Evolutionary conservation across 768 basidiomycete genomes (phyloP), one percentile per base, ranked within the genome.

Genomic region (Boletus patriciae): DNA sequence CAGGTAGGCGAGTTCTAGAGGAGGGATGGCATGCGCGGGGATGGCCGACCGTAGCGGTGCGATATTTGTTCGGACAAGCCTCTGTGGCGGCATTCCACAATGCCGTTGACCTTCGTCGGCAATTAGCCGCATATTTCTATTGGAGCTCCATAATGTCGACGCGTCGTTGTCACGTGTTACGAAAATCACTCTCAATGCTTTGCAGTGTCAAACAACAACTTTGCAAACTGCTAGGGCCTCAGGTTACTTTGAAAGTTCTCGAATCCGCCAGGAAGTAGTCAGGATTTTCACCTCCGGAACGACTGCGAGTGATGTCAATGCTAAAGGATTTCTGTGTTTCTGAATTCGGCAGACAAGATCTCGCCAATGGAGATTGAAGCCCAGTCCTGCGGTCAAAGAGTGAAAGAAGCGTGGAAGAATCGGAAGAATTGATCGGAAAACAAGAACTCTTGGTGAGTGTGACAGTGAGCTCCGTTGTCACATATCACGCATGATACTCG

Each of bases 141-240:
- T 55, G 52, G 41, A 43, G 21, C 23, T 3, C 16, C 11, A 31
- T 55, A 51, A 46, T 50, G 41, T 44, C 36, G 21, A 58, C 61
- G 67, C 55, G 62, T 59, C 46, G 19, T 38, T 40, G 25, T 71
- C 69, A 71, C 69, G 68, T 71, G 69, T 54, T 53, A 33, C 46
- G 18, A 65, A 70, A 70, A 54, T 63, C 66, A 67, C 43, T 47
- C 23, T 27, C 38, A 13, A 36, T 27, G 45, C 45, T 38, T 40
- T 9, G 31, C 31, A 31, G 2, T 31, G 6, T 31, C 33, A 16
- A 4, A 12, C 29, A 16, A 9, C 8, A 21, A 13, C 13, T 27
- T 37, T 36, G 19, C 16, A 31, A 34, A 21, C 9, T 7, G 31
- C 18, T 52, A 23, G 11, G 2, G 21, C 1, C 4, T 13, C 31